Percentiles rank a stretch among this genome's conserved stretches.
phyloP scores from a whole-genome alignment of 768 basidiomycete genomes.

The Collybiopsis luxurians region DNA sequence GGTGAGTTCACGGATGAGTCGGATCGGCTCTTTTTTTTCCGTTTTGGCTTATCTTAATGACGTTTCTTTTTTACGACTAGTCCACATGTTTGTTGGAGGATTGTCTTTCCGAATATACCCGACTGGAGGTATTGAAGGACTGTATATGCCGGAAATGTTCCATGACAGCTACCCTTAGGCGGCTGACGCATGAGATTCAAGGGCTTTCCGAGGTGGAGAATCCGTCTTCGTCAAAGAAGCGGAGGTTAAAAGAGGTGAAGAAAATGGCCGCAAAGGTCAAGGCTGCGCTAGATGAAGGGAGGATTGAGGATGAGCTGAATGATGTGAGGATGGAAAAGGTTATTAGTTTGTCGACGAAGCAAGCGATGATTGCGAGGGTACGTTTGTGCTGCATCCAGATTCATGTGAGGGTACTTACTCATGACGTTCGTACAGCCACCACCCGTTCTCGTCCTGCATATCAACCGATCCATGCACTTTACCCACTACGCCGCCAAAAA shows the following conservation, averaged over 20 bases:
- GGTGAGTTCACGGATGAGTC: too few relatives aligned
- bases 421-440: conserved; percentile 60
- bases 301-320: conserved; percentile 82
- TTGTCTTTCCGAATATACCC: conserved; percentile 85
- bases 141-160: conserved; percentile 94
- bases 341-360: conserved; percentile 77
- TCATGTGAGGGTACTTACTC: background rate
- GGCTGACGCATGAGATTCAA: conserved; percentile 62
- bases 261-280: conserved; percentile 61
- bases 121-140: conserved; percentile 84
- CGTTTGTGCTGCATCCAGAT: conserved; percentile 23
- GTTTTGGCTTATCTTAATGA: conserved; percentile 8
- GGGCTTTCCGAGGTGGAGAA: conserved; percentile 47
- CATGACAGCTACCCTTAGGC: conserved; percentile 68
- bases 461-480: conserved; percentile 85
- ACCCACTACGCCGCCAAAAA: conserved; percentile 84
- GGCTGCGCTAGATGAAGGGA: conserved; percentile 63
- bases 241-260: conserved; percentile 67
- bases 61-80: conserved; percentile 32
- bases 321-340: conserved; percentile 81
- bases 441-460: conserved; percentile 80
- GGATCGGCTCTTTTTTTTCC: conserved; percentile 20
- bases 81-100: conserved; percentile 71
- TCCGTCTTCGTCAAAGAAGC: conserved; percentile 70
- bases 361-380: conserved; percentile 90